Evolutionary conservation across 257 asterid genomes (phyloP).

Genomic region (Lavandula angustifolia): DNA sequence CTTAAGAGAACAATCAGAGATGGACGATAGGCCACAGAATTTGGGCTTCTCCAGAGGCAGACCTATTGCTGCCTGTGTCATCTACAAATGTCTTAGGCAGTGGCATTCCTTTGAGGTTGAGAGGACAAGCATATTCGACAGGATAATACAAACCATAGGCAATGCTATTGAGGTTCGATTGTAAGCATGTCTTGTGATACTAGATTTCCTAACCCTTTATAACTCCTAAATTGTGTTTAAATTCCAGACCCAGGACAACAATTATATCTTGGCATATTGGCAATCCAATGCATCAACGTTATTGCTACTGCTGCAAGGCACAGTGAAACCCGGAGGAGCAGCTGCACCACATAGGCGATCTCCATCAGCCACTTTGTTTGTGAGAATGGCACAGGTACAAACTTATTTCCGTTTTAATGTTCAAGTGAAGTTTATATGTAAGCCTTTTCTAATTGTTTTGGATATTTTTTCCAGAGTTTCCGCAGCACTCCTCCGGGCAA

Average conservation of each 20-base stretch:
- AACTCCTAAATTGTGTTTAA: constrained; percentile 19
- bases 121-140: constrained; percentile 90
- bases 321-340: constrained; percentile 90
- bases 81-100: constrained; percentile 92
- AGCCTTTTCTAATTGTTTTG: constrained; percentile 15
- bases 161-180: constrained; percentile 83
- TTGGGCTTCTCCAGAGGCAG: constrained; percentile 87
- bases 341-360: constrained; percentile 87
- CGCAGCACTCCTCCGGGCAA: constrained; percentile 77
- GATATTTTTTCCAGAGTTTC: constrained; percentile 63
- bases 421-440: background rate
- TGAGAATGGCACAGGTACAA: constrained; percentile 97
- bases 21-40: constrained; percentile 87
- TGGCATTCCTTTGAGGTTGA: constrained; percentile 94
- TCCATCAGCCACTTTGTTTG: constrained; percentile 84
- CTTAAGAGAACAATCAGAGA: constrained; percentile 58
- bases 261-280: constrained; percentile 89
- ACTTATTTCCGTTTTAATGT: constrained; percentile 6
- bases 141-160: constrained; percentile 95
- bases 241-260: constrained; percentile 83
- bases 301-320: constrained; percentile 85
- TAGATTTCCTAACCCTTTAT: constrained; percentile 20
- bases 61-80: constrained; percentile 88
- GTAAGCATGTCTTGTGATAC: background rate
- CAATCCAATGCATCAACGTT: constrained; percentile 94